Evolutionary conservation across 108 stramenopile species (phyloP).

Genomic region (Nitzschia sp.): DNA sequence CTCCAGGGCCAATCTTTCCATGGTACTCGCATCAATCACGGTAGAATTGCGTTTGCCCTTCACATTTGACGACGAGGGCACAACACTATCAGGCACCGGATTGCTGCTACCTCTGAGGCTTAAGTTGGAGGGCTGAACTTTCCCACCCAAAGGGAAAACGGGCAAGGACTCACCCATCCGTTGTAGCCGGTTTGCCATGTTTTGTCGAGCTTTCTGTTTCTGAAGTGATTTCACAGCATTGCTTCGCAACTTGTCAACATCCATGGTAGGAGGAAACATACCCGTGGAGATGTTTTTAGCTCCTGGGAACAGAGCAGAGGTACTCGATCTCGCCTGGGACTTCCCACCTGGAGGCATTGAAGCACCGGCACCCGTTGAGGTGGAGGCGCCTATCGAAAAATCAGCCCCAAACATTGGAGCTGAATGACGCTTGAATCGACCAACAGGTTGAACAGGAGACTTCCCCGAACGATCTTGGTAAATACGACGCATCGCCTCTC

Average conservation of each 20-base stretch:
- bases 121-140: conserved; percentile 1
- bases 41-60: not conserved
- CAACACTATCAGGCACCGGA: not conserved
- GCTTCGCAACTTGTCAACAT: conserved; percentile 8
- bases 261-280: not conserved
- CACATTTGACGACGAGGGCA: not conserved
- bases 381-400: too few relatives aligned
- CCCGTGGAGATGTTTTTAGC: conserved; percentile 1
- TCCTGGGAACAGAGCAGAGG: not conserved
- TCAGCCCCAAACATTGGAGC: not conserved
- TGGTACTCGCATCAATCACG: conserved; percentile 7
- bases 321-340: not conserved
- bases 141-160: conserved; percentile 8
- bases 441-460: not conserved
- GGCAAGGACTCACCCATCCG: conserved; percentile 5
- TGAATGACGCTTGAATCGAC: conserved; percentile 2
- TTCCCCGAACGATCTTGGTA: conserved; percentile 18
- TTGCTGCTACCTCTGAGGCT: not conserved
- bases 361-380: not conserved
- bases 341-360: not conserved
- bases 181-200: conserved; percentile 24
- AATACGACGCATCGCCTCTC: conserved; percentile 19
- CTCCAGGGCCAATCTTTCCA: conserved; percentile 11
- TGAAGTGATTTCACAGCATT: conserved; percentile 25
- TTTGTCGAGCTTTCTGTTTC: conserved; percentile 30